Evolutionary conservation across 164 flowering plant genomes (phyloP).

Genomic region (Macadamia tetraphylla): DNA sequence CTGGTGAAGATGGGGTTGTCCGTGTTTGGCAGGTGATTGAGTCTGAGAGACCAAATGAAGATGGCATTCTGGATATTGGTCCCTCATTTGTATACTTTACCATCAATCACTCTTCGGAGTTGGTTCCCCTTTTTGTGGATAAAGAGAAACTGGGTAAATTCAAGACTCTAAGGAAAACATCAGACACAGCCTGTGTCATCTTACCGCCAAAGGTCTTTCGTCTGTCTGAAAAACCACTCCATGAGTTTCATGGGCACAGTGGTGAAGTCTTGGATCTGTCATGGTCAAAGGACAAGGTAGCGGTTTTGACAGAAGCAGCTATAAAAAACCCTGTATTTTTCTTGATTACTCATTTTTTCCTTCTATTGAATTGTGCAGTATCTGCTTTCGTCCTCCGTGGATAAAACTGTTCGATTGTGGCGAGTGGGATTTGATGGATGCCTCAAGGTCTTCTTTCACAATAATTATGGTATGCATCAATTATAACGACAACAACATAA

Average conservation of each 20-base stretch:
- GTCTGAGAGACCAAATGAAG: constrained; percentile 33
- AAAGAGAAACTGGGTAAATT: constrained; percentile 31
- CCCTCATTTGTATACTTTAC: constrained; percentile 45
- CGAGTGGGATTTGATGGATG: constrained; percentile 51
- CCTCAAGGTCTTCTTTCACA: constrained; percentile 60
- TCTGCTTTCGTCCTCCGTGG: constrained; percentile 67
- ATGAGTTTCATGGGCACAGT: constrained; percentile 69
- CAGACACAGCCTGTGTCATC: constrained; percentile 52
- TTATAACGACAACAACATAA: no score
- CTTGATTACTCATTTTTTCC: neutral
- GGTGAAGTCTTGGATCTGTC: constrained; percentile 74
- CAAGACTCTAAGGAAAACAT: constrained; percentile 32
- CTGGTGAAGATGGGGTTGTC: constrained; percentile 70
- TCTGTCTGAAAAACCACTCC: constrained; percentile 58
- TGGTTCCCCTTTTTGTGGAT: constrained; percentile 33
- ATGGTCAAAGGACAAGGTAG: constrained; percentile 75
- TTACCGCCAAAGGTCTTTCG: constrained; percentile 56
- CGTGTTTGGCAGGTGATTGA: constrained; percentile 73
- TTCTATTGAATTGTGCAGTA: constrained; percentile 27
- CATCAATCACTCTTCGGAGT: constrained; percentile 33
- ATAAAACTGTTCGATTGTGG: constrained; percentile 78
- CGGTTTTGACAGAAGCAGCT: constrained; percentile 12
- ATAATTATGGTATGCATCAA: constrained; percentile 60
- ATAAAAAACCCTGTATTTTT: neutral
- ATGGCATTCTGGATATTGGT: constrained; percentile 38